phyloP scores from a whole-genome alignment of 176 grass and related monocot genomes.

The Tillandsia fasciculata region DNA sequence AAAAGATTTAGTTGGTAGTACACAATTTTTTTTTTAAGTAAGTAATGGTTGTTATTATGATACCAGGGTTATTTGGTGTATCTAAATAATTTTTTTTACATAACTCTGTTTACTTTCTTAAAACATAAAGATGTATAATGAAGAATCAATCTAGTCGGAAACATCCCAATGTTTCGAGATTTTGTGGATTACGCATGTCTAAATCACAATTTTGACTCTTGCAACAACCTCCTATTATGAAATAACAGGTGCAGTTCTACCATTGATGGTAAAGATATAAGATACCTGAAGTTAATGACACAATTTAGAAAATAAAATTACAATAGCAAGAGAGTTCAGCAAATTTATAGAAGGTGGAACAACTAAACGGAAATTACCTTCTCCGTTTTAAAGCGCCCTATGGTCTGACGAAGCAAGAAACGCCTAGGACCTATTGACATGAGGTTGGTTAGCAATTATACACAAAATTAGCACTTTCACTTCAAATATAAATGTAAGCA shows the following conservation, averaged over 20 bases:
- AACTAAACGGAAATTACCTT: conserved; percentile 43
- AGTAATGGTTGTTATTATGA: no score
- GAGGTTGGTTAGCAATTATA: conserved; percentile 24
- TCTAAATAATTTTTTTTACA: no score
- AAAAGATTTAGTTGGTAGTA: no score
- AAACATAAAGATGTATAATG: no score
- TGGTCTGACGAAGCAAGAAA: conserved; percentile 71
- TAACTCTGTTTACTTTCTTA: no score
- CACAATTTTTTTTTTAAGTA: no score
- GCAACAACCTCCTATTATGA: background rate
- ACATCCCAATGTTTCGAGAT: no score
- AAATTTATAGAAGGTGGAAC: conserved; percentile 8
- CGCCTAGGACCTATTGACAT: conserved; percentile 55
- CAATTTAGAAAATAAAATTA: background rate
- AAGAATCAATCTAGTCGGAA: no score
- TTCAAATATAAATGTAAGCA: background rate
- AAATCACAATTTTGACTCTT: no score
- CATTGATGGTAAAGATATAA: background rate
- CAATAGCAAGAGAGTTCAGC: conserved; percentile 7
- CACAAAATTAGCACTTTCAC: background rate
- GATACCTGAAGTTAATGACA: background rate
- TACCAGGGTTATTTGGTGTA: no score
- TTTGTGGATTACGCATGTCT: no score
- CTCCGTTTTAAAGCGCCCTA: conserved; percentile 86
- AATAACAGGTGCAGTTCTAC: background rate